These are phyloP conservation scores for Testicularia cyperi DNA, from an alignment of 1,284 basidiomycete species.

Conservation along the genomic window DNA sequence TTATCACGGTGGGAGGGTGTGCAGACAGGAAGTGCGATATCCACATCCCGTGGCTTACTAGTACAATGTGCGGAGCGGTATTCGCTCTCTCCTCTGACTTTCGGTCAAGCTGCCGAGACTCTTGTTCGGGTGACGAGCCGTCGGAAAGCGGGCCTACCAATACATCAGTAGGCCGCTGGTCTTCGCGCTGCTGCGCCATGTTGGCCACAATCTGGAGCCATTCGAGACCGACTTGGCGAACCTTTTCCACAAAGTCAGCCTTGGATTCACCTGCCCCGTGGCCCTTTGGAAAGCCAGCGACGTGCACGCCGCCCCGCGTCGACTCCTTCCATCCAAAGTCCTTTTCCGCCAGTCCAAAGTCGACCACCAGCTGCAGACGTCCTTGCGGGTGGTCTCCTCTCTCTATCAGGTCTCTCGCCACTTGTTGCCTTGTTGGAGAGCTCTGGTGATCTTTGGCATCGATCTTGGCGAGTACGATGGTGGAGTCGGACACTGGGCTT, in stretches of 20 bases:
- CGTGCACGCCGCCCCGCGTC: conserved; percentile 31
- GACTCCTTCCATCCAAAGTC: conserved; percentile 46
- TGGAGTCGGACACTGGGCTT: background rate
- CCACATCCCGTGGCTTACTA: conserved; percentile 55
- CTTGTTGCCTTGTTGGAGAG: background rate
- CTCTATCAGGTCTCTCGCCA: background rate
- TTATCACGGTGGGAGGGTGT: conserved; percentile 25
- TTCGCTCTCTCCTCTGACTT: background rate
- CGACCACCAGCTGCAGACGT: conserved; percentile 11
- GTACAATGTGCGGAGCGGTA: conserved; percentile 37
- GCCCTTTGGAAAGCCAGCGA: conserved; percentile 29
- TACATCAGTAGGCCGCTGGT: background rate
- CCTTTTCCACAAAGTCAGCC: conserved; percentile 11
- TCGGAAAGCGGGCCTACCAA: too few species aligned
- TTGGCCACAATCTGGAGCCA: conserved; percentile 16
- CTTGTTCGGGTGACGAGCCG: too few species aligned
- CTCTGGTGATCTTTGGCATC: background rate
- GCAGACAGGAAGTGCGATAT: conserved; percentile 44
- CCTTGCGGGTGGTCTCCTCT: background rate
- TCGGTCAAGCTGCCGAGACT: too few species aligned
- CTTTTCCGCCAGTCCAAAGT: conserved; percentile 25
- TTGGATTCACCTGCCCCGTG: conserved; percentile 18
- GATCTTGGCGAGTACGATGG: background rate
- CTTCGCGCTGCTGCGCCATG: conserved; percentile 1
- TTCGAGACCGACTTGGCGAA: conserved; percentile 10